A percentile compares a stretch with the other conserved stretches of the same genome.
These are phyloP conservation scores for Solanum aculeatissimum DNA, from an alignment of 305 asterid species.

Conservation along the genomic window DNA sequence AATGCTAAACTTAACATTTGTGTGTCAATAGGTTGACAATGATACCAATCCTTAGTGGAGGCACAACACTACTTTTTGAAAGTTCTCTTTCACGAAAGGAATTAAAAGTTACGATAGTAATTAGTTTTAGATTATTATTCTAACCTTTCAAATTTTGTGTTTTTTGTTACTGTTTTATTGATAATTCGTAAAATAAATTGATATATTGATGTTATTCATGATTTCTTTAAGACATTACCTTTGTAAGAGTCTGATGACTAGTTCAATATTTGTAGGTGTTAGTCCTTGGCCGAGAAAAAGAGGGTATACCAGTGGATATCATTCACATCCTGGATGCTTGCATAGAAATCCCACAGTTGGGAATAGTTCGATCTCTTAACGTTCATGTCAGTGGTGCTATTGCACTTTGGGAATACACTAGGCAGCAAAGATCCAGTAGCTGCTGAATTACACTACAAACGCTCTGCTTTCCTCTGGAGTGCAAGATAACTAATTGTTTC, in stretches of 20 bases:
- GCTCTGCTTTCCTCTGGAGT: background rate
- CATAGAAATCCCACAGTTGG: slow-evolving; percentile 91
- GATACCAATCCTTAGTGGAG: background rate
- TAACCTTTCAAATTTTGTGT: background rate
- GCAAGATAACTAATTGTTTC: background rate
- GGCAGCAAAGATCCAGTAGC: slow-evolving; percentile 49
- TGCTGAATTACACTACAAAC: background rate
- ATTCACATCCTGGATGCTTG: slow-evolving; percentile 89
- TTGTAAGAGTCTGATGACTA: background rate
- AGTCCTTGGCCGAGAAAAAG: slow-evolving; percentile 93
- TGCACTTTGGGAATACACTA: slow-evolving; percentile 95
- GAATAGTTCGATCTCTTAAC: slow-evolving; percentile 82
- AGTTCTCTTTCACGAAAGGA: background rate
- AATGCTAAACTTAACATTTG: background rate
- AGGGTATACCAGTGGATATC: slow-evolving; percentile 91
- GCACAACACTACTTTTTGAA: background rate
- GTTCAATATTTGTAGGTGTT: slow-evolving; percentile 30
- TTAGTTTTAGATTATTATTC: background rate
- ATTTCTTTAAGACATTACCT: background rate
- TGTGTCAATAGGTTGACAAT: background rate
- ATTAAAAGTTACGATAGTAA: background rate
- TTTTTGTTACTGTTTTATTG: background rate
- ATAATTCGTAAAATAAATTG: background rate
- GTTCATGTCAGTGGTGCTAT: slow-evolving; percentile 98
- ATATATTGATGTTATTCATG: background rate